Evolutionary conservation across 768 basidiomycete species (phyloP), one percentile per base, ranked within the genome.

Genomic region (Strobilomyces echinocephalus): DNA sequence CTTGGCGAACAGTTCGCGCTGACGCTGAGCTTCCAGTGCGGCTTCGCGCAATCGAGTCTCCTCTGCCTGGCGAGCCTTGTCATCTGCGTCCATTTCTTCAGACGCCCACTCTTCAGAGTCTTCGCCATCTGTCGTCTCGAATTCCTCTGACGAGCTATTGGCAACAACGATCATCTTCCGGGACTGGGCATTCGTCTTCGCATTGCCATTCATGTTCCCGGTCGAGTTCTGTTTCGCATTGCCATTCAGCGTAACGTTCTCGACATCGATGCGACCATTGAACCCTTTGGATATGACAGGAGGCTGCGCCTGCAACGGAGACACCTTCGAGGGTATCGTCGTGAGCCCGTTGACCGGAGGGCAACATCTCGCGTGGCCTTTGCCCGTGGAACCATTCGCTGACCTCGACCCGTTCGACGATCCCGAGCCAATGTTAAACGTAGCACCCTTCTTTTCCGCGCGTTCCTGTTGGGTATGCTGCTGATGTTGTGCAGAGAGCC

Each of bases 1-100:
- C 69, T 91, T 90, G 56, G 79, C 76, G 50, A 81, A 81, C 74
- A 91, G 74, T 14, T 91, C 86, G 28, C 79, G 78, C 59, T 85
- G 79, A 16, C 81, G 78, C 61, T 81, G 79, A 1, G 75, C 82
- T 63, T 88, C 85, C 53, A 79, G 60, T 0, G 81, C 84, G 6
- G 86, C 87, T 48, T 81, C 76, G 7, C 68, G 74, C 16, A 79
- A 59, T 14, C 69, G 68, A 4, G 48, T 59, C 52, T 70, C 62
- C 50, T 71, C 67, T 31, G 63, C 63, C 54, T 73, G 61, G 16
- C 63, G 64, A 16, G 59, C 54, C 35, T 69, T 71, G 50, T 72
- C 75, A 24, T 69, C 73, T 21, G 49, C 42, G 8, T 74, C 72
- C 63, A 76, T 63, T 15, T 79, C 83, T 53, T 83, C 84, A 8